Conservation (phyloP, 73 alveolate genomes). For the Stentor coeruleus region DNA sequence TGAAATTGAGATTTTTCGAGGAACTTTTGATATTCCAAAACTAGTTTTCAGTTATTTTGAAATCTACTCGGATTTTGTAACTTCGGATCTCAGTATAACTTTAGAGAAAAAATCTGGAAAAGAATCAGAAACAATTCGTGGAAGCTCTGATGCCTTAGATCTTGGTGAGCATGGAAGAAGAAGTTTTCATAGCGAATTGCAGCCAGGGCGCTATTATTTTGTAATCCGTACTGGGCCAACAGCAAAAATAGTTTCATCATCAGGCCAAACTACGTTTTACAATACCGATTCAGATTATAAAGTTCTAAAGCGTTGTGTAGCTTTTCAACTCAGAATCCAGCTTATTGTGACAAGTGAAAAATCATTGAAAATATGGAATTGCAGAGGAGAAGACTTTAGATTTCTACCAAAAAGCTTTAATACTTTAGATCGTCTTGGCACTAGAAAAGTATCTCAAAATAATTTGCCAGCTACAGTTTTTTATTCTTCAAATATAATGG, state of each 20-base stretch:
- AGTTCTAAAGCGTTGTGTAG: neutral
- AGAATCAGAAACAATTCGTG: slow-evolving; percentile 3
- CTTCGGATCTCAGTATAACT: neutral
- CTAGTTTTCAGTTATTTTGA: neutral
- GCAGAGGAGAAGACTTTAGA: neutral
- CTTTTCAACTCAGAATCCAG: neutral
- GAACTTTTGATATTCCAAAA: neutral
- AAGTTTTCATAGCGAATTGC: neutral
- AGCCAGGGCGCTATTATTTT: slow-evolving; percentile 12
- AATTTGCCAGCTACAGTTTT: neutral
- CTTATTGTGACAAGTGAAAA: neutral
- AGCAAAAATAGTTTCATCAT: neutral
- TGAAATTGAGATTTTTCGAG: neutral
- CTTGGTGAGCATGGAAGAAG: slow-evolving; percentile 6
- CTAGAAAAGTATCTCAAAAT: neutral
- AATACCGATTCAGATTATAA: neutral
- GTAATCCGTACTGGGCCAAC: slow-evolving; percentile 10
- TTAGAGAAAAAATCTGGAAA: neutral
- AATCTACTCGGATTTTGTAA: slow-evolving; percentile 1
- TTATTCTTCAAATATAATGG: slow-evolving; percentile 6
- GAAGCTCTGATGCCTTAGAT: neutral
- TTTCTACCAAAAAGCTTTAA: neutral
- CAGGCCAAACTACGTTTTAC: neutral
- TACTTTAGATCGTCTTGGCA: slow-evolving; percentile 1
- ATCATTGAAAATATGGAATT: neutral